These are phyloP conservation scores for Saturnispora diversa DNA, from an alignment of 805 yeast species.

Conservation along the genomic window DNA sequence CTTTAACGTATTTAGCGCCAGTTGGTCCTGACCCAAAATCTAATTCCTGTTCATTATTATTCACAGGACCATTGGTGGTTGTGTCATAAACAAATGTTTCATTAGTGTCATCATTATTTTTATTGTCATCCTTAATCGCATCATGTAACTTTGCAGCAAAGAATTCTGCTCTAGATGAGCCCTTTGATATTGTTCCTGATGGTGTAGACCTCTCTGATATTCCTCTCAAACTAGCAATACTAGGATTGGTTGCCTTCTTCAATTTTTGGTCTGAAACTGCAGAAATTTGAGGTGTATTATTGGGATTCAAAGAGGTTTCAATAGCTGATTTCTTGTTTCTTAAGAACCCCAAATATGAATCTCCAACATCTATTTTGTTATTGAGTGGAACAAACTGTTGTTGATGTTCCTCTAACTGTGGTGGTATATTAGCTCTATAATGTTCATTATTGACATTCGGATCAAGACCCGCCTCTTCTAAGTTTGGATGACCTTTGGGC, in stretches of 20 bases:
- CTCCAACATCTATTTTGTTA: constrained; percentile 4
- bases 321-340: constrained; percentile 5
- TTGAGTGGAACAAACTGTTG: background rate
- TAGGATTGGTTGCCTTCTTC: constrained; percentile 19
- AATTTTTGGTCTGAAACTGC: constrained; percentile 12
- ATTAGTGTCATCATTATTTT: constrained; percentile 65
- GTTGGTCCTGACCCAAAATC: constrained; percentile 7
- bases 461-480: too few species aligned
- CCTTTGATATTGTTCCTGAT: constrained; percentile 31
- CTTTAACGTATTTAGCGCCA: background rate
- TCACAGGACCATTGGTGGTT: constrained; percentile 22
- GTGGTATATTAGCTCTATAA: background rate
- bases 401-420: background rate
- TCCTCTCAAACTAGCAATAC: constrained; percentile 24
- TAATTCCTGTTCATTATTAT: constrained; percentile 5
- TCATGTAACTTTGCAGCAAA: constrained; percentile 93
- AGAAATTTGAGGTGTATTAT: background rate
- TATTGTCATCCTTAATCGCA: constrained; percentile 84
- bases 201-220: constrained; percentile 23
- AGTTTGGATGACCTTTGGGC: too few species aligned
- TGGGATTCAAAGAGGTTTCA: constrained; percentile 1
- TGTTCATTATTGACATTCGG: background rate
- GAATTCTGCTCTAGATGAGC: constrained; percentile 75
- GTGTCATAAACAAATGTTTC: constrained; percentile 95
- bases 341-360: constrained; percentile 8